Conservation (phyloP, 805 yeast species). For the Candida gorgasii region DNA sequence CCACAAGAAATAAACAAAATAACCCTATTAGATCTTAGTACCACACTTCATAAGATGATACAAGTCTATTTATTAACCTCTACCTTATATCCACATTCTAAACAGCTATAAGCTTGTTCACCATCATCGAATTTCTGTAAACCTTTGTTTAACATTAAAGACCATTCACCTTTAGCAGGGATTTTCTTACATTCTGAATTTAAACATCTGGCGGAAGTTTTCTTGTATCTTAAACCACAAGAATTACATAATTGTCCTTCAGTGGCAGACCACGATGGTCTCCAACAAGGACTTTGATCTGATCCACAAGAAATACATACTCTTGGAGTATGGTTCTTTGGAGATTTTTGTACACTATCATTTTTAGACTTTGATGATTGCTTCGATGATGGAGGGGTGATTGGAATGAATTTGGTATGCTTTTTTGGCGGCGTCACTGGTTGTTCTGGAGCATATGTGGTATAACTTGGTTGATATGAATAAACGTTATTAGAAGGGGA, state of each 20-base stretch:
- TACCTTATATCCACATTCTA: constrained; percentile 45
- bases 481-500: constrained; percentile 16
- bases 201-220: constrained; percentile 88
- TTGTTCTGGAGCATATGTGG: constrained; percentile 13
- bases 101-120: constrained; percentile 37
- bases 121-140: constrained; percentile 42
- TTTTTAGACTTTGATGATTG: constrained; percentile 23
- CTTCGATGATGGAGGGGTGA: constrained; percentile 42
- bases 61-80: constrained; percentile 32
- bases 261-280: constrained; percentile 91
- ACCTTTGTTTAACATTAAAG: constrained; percentile 77
- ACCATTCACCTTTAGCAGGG: constrained; percentile 96
- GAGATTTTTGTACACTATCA: constrained; percentile 36
- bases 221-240: constrained; percentile 92
- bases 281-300: constrained; percentile 95
- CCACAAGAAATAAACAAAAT: not conserved
- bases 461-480: constrained; percentile 12
- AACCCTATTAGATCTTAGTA: not conserved
- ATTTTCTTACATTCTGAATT: constrained; percentile 75
- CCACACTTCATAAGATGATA: constrained; percentile 6
- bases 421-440: constrained; percentile 21
- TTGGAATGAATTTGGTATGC: constrained; percentile 37
- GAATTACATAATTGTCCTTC: constrained; percentile 97
- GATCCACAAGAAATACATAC: constrained; percentile 89
- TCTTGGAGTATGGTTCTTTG: constrained; percentile 41